Evolutionary conservation across 345 rosid species (phyloP).

Genomic region (Moricandia arvensis): DNA sequence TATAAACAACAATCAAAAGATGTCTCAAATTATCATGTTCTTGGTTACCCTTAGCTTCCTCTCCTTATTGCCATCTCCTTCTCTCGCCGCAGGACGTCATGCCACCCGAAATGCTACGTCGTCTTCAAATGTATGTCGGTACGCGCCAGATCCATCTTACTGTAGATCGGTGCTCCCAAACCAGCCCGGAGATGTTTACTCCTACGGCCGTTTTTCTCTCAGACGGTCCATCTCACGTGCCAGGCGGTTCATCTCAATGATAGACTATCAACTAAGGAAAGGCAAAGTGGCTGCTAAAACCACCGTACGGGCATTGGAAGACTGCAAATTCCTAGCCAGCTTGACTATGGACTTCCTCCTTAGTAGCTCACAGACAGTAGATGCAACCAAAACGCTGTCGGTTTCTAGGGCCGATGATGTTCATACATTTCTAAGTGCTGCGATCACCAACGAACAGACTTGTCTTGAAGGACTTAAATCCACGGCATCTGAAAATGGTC

Average conservation of each 20-base stretch:
- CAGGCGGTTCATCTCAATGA: conserved; percentile 43
- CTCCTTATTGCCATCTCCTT: conserved; percentile 26
- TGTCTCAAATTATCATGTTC: conserved; percentile 31
- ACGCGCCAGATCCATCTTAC: conserved; percentile 61
- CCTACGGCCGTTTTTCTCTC: conserved; percentile 56
- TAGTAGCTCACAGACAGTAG: conserved; percentile 49
- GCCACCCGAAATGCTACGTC: conserved; percentile 25
- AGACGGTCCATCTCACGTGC: conserved; percentile 65
- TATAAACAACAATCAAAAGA: background rate
- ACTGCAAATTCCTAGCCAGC: conserved; percentile 60
- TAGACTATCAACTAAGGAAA: conserved; percentile 49
- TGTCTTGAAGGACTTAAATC: conserved; percentile 64
- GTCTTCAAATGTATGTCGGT: conserved; percentile 45
- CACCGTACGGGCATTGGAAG: conserved; percentile 65
- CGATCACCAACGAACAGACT: conserved; percentile 73
- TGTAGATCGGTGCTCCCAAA: conserved; percentile 61
- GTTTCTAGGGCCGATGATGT: conserved; percentile 54
- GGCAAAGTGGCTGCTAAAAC: conserved; percentile 42
- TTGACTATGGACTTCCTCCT: conserved; percentile 53
- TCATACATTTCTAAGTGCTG: conserved; percentile 71
- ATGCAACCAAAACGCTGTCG: conserved; percentile 48
- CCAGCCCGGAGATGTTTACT: conserved; percentile 50
- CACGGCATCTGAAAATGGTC: conserved; percentile 49
- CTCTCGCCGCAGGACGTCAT: background rate
- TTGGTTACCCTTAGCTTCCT: conserved; percentile 22